Evolutionary conservation across 208 protist species (phyloP).

Genomic region (Kentomonas sorsogonicus): DNA sequence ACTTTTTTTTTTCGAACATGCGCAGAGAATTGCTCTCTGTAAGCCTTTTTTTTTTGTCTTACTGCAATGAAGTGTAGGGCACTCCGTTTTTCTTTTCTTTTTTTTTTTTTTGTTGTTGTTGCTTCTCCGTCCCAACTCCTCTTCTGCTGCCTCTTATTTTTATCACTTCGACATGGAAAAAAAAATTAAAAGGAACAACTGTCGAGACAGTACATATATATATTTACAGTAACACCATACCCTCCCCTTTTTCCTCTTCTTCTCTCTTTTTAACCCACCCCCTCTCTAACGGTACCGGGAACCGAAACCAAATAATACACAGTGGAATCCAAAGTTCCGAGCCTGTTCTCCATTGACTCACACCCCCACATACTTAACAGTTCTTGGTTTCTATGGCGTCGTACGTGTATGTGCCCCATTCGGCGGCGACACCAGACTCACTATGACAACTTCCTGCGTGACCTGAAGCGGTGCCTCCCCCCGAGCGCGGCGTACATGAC

Average conservation of each 20-base stretch:
- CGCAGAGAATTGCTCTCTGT: no score
- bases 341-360: background rate
- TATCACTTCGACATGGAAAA: constrained; percentile 4
- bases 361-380: background rate
- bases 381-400: constrained; percentile 6
- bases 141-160: constrained; percentile 7
- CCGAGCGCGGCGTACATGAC: constrained; percentile 52
- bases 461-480: constrained; percentile 72
- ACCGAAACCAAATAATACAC: background rate
- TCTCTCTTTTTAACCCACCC: background rate
- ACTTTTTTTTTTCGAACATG: constrained; percentile 6
- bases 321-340: background rate
- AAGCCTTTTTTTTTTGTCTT: background rate
- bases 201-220: background rate
- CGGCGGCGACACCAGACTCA: constrained; percentile 53
- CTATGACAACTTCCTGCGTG: constrained; percentile 79
- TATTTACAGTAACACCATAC: background rate
- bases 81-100: background rate
- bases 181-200: constrained; percentile 4
- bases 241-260: constrained; percentile 7
- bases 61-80: background rate
- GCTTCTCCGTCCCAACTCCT: no score
- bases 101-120: constrained; percentile 7
- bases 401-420: constrained; percentile 69
- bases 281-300: background rate